Evolutionary conservation across 2,329 filamentous ascomycete species (phyloP), one percentile per base, ranked within the genome.

Genomic region (Pseudonectria buxi): DNA sequence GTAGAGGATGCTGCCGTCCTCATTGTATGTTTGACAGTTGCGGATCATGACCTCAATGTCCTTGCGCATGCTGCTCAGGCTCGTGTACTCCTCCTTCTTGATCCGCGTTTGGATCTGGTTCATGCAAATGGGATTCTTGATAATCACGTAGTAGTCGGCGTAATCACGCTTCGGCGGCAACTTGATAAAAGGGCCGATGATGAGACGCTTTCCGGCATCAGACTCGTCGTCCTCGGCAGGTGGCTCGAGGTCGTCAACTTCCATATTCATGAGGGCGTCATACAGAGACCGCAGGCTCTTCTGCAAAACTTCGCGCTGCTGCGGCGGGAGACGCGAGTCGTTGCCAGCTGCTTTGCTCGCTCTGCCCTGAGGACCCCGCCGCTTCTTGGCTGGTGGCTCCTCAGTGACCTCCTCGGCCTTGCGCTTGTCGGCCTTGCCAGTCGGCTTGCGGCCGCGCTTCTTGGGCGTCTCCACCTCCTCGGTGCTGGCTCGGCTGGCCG

Each of bases 1-100:
- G 65, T 89, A 96, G 35, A 98, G 74, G 51, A 94, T 70, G 61
- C 89, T 95, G 39, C 83, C 85, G 56, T 96, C 92, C 63, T 98
- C 94, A 55, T 98, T 98, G 70, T 94, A 98, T 3, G 85, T 92
- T 59, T 87, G 78, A 47, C 90, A 95, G 61, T 98, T 98, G 57
- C 75, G 79, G 59, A 89, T 92, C 62, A 98, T 76, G 44, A 90
- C 66, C 33, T 80, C 77, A 44, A 98, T 81, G 55, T 98, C 94
- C 47, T 76, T 78, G 36, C 79, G 76, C 72, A 98, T 78, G 50
- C 89, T 86, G 55, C 76, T 79, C 41, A 95, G 64, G 53, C 76
- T 83, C 49, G 77, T 78, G 62, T 98, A 98, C 56, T 95, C 86
- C 55, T 94, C 86, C 63, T 86, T 90, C 69, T 95, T 95, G 67